Evolutionary conservation across 1,139 yeast species (phyloP).

Genomic region (Saccharomyces hybrid): DNA sequence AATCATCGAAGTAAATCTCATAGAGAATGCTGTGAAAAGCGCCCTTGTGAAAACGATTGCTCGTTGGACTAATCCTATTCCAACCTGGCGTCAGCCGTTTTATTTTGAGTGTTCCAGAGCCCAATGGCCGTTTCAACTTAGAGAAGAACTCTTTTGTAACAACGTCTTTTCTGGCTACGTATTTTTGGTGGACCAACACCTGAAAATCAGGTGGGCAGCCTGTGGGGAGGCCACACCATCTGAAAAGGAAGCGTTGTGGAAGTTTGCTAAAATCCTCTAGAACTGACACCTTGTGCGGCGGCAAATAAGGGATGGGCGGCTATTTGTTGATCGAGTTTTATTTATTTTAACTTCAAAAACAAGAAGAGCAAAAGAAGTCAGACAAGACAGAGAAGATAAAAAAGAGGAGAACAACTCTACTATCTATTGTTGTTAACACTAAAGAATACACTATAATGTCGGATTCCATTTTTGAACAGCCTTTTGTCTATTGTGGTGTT

Average conservation of each 20-base stretch:
- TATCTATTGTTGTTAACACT: background rate
- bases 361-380: background rate
- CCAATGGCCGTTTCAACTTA: slow-evolving; percentile 50
- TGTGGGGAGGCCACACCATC: slow-evolving; percentile 58
- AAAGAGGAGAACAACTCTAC: background rate
- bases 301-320: slow-evolving; percentile 12
- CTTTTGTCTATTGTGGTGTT: slow-evolving; percentile 20
- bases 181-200: slow-evolving; percentile 64
- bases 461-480: slow-evolving; percentile 13
- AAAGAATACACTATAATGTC: background rate
- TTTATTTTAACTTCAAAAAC: background rate
- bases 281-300: background rate
- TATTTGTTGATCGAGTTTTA: slow-evolving; percentile 2
- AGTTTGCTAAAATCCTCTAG: slow-evolving; percentile 7
- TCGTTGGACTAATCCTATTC: background rate
- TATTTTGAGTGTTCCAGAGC: slow-evolving; percentile 61
- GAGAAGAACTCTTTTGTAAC: slow-evolving; percentile 56
- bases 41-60: slow-evolving; percentile 36
- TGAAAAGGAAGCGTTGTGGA: slow-evolving; percentile 12
- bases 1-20: slow-evolving; percentile 65
- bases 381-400: background rate
- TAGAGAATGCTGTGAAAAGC: slow-evolving; percentile 63
- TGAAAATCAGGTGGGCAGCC: slow-evolving; percentile 85
- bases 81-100: slow-evolving; percentile 34
- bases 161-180: slow-evolving; percentile 81